phyloP scores from a whole-genome alignment of 1,284 basidiomycete genomes.

The Marasmius fiardii region DNA sequence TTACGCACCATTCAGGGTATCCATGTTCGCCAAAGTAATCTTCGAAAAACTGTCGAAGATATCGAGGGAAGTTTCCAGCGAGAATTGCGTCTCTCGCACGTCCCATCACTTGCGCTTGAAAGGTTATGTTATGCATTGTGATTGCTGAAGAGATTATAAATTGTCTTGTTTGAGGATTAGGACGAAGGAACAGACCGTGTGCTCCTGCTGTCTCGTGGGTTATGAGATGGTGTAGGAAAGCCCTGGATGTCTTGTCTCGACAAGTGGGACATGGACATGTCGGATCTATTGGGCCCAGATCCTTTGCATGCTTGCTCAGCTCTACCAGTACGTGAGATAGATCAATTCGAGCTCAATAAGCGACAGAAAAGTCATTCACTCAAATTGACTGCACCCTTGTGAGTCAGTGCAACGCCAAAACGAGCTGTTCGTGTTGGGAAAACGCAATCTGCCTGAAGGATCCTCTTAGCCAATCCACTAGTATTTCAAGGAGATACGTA shows the following conservation, averaged over 20 bases:
- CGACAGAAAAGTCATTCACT: conserved; percentile 39
- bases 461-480: background rate
- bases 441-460: conserved; percentile 75
- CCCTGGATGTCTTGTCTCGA: conserved; percentile 55
- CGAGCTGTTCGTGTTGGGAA: conserved; percentile 86
- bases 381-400: conserved; percentile 75
- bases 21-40: conserved; percentile 66
- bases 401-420: conserved; percentile 83
- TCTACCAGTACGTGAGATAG: conserved; percentile 29
- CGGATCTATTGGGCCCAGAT: conserved; percentile 68
- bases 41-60: conserved; percentile 69
- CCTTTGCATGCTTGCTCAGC: conserved; percentile 64
- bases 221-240: conserved; percentile 68
- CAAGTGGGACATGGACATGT: conserved; percentile 82
- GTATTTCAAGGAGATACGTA: conserved; percentile 24
- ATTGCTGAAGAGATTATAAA: conserved; percentile 43
- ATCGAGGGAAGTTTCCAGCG: conserved; percentile 70
- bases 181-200: conserved; percentile 49
- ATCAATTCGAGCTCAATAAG: background rate
- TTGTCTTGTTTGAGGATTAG: conserved; percentile 11
- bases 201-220: conserved; percentile 79
- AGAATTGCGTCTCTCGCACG: conserved; percentile 75
- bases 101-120: conserved; percentile 82
- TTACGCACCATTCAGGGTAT: conserved; percentile 82
- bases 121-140: conserved; percentile 77